A percentile compares a stretch with the other conserved stretches of the same genome.
Evolutionary conservation across 2,329 filamentous ascomycete species (phyloP).

Genomic region (Sporothrix phasma): DNA sequence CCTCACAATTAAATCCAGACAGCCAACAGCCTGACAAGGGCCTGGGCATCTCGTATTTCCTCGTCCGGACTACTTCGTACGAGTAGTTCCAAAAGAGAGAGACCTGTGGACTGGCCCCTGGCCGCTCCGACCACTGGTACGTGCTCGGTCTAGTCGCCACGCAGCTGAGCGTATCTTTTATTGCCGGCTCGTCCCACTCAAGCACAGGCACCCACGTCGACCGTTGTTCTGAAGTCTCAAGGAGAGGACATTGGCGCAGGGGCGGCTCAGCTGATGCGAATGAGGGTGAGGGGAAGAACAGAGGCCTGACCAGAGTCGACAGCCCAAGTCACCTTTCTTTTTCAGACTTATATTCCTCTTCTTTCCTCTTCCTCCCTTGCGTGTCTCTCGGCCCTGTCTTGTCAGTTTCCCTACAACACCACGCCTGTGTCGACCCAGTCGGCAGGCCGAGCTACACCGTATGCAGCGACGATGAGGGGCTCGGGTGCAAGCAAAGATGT

Average conservation of each 20-base stretch:
- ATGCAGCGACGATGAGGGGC: background rate
- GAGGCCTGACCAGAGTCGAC: background rate
- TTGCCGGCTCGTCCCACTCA: background rate
- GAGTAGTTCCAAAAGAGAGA: no score
- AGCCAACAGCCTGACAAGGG: background rate
- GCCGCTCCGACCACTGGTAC: constrained; percentile 11
- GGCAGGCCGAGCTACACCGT: background rate
- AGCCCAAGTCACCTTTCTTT: background rate
- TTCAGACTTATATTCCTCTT: no score
- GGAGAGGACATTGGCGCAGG: background rate
- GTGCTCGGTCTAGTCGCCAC: background rate
- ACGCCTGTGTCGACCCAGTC: background rate
- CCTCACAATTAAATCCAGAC: background rate
- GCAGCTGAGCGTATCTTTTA: background rate
- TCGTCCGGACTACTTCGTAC: background rate
- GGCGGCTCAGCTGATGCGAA: background rate
- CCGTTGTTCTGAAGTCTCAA: background rate
- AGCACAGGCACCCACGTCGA: background rate
- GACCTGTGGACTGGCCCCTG: no score
- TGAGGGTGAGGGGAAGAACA: background rate
- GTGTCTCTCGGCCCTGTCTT: background rate
- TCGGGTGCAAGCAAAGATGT: background rate
- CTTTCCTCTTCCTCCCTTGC: background rate
- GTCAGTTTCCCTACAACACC: background rate
- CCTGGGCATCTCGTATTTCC: background rate